Conservation (phyloP, 2,329 filamentous ascomycete genomes). For the Trichoderma sp. region DNA sequence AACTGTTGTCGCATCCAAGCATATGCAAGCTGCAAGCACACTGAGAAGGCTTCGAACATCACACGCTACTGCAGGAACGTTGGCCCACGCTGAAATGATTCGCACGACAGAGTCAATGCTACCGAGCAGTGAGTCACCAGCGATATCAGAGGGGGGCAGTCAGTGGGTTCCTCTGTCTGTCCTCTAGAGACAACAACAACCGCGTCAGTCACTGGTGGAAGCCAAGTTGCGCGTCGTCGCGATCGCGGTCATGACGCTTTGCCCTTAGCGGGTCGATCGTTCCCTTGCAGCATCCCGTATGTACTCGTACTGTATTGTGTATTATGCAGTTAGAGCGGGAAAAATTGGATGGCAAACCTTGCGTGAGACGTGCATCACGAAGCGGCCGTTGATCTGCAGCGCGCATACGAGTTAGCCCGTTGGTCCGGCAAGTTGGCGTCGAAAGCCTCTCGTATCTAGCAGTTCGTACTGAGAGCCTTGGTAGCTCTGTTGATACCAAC, state of each 20-base stretch:
- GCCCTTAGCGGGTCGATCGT: neutral
- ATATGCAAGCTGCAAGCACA: constrained; percentile 6
- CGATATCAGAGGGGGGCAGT: too few species aligned
- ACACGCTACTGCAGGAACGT: constrained; percentile 29
- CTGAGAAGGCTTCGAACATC: neutral
- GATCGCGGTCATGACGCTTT: neutral
- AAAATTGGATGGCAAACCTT: neutral
- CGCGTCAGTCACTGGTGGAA: constrained; percentile 1
- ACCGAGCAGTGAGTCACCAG: neutral
- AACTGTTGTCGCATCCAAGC: neutral
- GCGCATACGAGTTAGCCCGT: neutral
- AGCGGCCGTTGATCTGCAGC: constrained; percentile 11
- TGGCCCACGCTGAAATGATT: neutral
- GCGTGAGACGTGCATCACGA: constrained; percentile 18
- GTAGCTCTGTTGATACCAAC: too few species aligned
- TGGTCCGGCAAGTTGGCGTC: neutral
- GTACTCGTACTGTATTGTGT: neutral
- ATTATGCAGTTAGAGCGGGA: neutral
- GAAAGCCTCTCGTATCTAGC: neutral
- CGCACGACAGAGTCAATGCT: neutral
- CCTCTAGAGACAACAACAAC: neutral
- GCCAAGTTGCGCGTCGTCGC: neutral
- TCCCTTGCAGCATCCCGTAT: constrained; percentile 4
- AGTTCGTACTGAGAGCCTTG: too few species aligned
- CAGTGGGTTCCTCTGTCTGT: too few species aligned